Evolutionary conservation across 202 grass and related monocot genomes (phyloP).

Genomic region (Carex arenaria): DNA sequence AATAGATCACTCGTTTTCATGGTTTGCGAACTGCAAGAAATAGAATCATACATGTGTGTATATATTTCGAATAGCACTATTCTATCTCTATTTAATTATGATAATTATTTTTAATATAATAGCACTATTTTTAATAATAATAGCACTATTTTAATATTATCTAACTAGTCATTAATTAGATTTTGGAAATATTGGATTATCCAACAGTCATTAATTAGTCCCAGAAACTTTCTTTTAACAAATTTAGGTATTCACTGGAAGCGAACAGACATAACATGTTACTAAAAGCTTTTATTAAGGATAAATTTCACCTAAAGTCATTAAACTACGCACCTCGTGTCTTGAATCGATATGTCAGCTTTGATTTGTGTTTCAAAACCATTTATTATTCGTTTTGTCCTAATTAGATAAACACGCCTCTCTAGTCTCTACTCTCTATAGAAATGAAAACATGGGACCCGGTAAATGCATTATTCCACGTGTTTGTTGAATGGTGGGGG

Average conservation of each 20-base stretch:
- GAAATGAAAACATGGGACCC: background rate
- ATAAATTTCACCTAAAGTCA: background rate
- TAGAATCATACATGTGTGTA: no score
- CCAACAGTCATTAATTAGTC: background rate
- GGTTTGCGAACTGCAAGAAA: no score
- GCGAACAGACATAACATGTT: background rate
- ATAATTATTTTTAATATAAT: no score
- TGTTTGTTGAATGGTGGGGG: slow-evolving; percentile 6
- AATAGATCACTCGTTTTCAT: no score
- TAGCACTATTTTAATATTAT: no score
- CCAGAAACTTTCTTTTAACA: background rate
- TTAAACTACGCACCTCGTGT: background rate
- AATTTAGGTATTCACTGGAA: background rate
- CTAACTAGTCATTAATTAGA: no score
- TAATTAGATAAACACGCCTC: background rate
- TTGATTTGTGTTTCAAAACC: background rate
- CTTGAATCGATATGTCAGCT: background rate
- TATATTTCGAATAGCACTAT: no score
- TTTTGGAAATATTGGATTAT: background rate
- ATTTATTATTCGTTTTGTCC: background rate
- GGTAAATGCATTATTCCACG: background rate
- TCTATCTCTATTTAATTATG: no score
- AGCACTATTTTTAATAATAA: no score
- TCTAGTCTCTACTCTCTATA: background rate
- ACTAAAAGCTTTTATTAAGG: background rate